Evolutionary conservation across 169 alveolate genomes (phyloP).

Genomic region (Cystoisospora suis): DNA sequence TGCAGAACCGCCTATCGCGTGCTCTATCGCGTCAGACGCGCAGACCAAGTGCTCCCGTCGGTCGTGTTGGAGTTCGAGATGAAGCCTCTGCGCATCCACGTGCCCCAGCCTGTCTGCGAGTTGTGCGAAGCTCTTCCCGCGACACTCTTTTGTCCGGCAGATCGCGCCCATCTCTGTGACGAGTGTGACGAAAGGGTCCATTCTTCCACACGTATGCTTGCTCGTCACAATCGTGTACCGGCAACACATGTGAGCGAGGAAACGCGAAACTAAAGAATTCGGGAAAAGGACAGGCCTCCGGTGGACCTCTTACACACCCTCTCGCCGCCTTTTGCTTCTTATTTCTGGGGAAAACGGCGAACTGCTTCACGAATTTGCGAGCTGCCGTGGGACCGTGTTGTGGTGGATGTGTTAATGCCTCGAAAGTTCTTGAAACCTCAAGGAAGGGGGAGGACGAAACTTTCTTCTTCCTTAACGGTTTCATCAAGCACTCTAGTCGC

Average conservation of each 20-base stretch:
- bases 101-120: slow-evolving; percentile 84
- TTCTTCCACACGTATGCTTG: slow-evolving; percentile 78
- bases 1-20: slow-evolving; percentile 54
- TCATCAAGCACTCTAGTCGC: too few relatives aligned
- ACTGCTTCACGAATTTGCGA: too few relatives aligned
- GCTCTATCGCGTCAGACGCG: slow-evolving; percentile 72
- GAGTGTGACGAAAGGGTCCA: slow-evolving; percentile 86
- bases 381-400: too few relatives aligned
- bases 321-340: too few relatives aligned
- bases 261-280: neutral
- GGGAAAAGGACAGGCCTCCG: neutral
- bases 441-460: too few relatives aligned
- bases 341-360: too few relatives aligned
- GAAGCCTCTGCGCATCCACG: slow-evolving; percentile 80
- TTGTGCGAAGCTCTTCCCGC: slow-evolving; percentile 81
- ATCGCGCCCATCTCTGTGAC: slow-evolving; percentile 87
- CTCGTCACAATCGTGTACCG: slow-evolving; percentile 85
- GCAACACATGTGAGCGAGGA: slow-evolving; percentile 70
- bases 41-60: slow-evolving; percentile 80
- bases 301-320: too few relatives aligned
- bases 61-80: slow-evolving; percentile 79
- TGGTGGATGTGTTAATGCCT: too few relatives aligned
- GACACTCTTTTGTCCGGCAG: slow-evolving; percentile 82
- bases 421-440: too few relatives aligned
- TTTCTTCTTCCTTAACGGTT: too few relatives aligned